Evolutionary conservation across 371 early-diverging fungal species (phyloP).

Genomic region (Mucor circinelloides): DNA sequence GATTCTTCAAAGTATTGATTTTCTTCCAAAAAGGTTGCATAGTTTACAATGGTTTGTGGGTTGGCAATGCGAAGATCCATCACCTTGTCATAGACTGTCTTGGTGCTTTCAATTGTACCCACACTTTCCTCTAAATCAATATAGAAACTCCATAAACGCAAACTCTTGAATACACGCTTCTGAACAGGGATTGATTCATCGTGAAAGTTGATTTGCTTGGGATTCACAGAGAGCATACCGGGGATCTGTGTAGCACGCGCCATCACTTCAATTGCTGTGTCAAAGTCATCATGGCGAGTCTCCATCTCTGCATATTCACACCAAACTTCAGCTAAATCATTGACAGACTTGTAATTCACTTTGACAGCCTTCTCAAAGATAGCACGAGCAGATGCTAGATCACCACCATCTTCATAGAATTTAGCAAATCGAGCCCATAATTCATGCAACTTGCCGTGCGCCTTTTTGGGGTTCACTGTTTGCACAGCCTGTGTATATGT

Average conservation of each 20-base stretch:
- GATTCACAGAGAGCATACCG: slow-evolving; percentile 37
- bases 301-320: slow-evolving; percentile 94
- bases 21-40: slow-evolving; percentile 89
- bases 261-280: slow-evolving; percentile 76
- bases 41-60: slow-evolving; percentile 94
- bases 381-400: slow-evolving; percentile 68
- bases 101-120: slow-evolving; percentile 84
- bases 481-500: slow-evolving; percentile 82
- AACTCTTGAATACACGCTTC: slow-evolving; percentile 86
- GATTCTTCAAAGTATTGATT: slow-evolving; percentile 92
- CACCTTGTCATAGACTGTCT: slow-evolving; percentile 89
- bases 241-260: slow-evolving; percentile 77
- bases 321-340: slow-evolving; percentile 92
- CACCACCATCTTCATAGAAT: slow-evolving; percentile 73
- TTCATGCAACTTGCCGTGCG: slow-evolving; percentile 75
- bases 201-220: slow-evolving; percentile 56
- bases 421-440: slow-evolving; percentile 89
- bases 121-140: slow-evolving; percentile 94
- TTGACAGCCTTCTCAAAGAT: slow-evolving; percentile 88
- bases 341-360: slow-evolving; percentile 78
- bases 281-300: slow-evolving; percentile 71
- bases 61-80: slow-evolving; percentile 94
- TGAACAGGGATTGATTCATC: slow-evolving; percentile 77
- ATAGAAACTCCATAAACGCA: slow-evolving; percentile 92
- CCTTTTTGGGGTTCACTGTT: slow-evolving; percentile 82